phyloP scores from a whole-genome alignment of 2,329 filamentous ascomycete genomes.

The Penicillium hesseltinei region DNA sequence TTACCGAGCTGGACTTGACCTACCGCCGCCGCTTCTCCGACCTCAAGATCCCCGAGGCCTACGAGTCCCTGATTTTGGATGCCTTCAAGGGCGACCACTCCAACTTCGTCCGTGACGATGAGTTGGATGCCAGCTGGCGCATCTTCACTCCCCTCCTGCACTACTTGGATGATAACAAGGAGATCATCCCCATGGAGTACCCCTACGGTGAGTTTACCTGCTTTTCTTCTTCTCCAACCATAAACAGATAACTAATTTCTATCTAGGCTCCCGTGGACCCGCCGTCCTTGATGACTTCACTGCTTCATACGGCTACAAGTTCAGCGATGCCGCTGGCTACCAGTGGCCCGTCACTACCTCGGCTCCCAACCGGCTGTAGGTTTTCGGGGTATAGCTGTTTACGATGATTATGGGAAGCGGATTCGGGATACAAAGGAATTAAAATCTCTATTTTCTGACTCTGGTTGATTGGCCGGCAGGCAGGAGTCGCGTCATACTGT shows the following conservation, averaged over 20 bases:
- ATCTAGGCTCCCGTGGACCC: slow-evolving; percentile 85
- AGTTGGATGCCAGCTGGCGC: slow-evolving; percentile 96
- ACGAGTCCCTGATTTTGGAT: slow-evolving; percentile 95
- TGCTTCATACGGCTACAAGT: slow-evolving; percentile 97
- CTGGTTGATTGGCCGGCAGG: slow-evolving; percentile 5
- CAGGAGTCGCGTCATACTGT: slow-evolving; percentile 15
- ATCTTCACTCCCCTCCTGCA: slow-evolving; percentile 97
- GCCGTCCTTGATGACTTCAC: slow-evolving; percentile 98
- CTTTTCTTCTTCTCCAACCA: neutral
- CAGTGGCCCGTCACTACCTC: slow-evolving; percentile 81
- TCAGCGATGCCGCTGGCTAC: slow-evolving; percentile 93
- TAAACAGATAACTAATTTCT: neutral
- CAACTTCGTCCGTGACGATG: slow-evolving; percentile 97
- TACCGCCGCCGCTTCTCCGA: slow-evolving; percentile 98
- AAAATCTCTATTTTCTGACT: slow-evolving; percentile 23
- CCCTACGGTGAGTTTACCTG: slow-evolving; percentile 76
- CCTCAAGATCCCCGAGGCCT: slow-evolving; percentile 98
- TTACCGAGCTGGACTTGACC: slow-evolving; percentile 96
- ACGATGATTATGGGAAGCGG: slow-evolving; percentile 27
- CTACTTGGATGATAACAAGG: slow-evolving; percentile 98
- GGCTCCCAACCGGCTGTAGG: slow-evolving; percentile 76
- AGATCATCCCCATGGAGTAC: slow-evolving; percentile 99
- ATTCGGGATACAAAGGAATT: slow-evolving; percentile 20
- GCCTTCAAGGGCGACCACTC: slow-evolving; percentile 98
- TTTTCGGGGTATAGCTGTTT: slow-evolving; percentile 17